A percentile compares a stretch with the other conserved stretches of the same genome.
Conservation (phyloP, 2,329 filamentous ascomycete species). For the Elsinoe australis region DNA sequence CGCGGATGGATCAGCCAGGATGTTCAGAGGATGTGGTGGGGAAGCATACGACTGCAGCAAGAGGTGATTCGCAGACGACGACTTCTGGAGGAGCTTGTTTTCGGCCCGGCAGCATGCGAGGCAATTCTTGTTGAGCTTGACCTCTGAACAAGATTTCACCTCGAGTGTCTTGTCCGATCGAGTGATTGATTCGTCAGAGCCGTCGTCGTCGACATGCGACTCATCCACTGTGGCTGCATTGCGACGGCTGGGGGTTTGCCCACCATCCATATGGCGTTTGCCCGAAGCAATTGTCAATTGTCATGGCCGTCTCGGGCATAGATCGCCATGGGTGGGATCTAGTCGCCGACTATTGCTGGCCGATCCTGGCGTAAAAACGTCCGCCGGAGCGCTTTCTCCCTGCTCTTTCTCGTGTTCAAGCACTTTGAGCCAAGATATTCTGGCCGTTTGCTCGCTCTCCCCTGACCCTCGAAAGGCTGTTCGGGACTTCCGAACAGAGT, state of each 20-base stretch:
- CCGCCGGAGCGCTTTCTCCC: too few relatives aligned
- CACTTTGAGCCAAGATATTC: too few relatives aligned
- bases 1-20: conserved; percentile 6
- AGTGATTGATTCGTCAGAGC: conserved; percentile 7
- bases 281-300: too few relatives aligned
- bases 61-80: too few relatives aligned
- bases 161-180: background rate
- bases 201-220: conserved; percentile 1
- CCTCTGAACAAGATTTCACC: conserved; percentile 9
- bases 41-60: background rate
- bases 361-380: too few relatives aligned
- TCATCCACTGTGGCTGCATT: conserved; percentile 4
- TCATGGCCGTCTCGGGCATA: too few relatives aligned
- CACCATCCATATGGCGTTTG: too few relatives aligned
- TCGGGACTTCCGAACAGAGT: too few relatives aligned
- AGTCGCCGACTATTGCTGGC: background rate
- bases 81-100: too few relatives aligned
- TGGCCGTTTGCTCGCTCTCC: too few relatives aligned
- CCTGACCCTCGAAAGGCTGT: too few relatives aligned
- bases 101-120: conserved; percentile 7
- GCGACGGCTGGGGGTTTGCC: background rate
- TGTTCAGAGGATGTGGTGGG: background rate
- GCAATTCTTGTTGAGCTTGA: conserved; percentile 12
- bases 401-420: too few relatives aligned
- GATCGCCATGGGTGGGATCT: background rate